Conservation (phyloP, 2,329 filamentous ascomycete genomes). For the Venturia carpophila region DNA sequence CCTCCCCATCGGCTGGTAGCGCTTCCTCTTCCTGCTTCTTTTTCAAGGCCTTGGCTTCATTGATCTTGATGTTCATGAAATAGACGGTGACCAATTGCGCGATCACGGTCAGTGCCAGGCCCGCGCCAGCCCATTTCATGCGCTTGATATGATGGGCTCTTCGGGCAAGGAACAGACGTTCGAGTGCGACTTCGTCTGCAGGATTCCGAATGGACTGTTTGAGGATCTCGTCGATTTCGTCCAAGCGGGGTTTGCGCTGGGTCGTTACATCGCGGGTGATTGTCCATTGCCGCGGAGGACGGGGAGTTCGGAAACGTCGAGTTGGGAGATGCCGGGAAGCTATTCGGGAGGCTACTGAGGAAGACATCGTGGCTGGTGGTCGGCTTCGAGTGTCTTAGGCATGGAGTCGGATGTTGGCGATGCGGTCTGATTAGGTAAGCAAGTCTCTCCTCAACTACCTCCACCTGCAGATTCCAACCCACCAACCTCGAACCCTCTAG, state of each 20-base stretch:
- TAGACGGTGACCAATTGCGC: slow-evolving; percentile 8
- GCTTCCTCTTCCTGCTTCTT: not conserved
- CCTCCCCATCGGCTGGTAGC: not conserved
- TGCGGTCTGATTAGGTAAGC: not conserved
- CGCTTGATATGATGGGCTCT: not conserved
- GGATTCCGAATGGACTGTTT: slow-evolving; percentile 13
- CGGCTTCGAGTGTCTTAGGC: too few relatives aligned
- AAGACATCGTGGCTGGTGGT: not conserved
- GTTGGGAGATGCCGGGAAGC: not conserved
- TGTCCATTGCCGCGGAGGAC: slow-evolving; percentile 1
- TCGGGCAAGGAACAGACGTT: not conserved
- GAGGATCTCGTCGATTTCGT: slow-evolving; percentile 5
- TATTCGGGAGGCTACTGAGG: not conserved
- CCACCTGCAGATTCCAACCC: not conserved
- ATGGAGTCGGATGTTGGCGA: not conserved
- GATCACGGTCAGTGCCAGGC: slow-evolving; percentile 5
- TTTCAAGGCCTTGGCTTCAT: slow-evolving; percentile 9
- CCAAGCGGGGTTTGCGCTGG: slow-evolving; percentile 1
- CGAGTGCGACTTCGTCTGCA: slow-evolving; percentile 8
- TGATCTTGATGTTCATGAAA: slow-evolving; percentile 13
- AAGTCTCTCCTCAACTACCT: not conserved
- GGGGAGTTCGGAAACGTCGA: not conserved
- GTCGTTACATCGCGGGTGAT: not conserved
- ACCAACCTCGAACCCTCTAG: too few relatives aligned
- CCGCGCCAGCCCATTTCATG: slow-evolving; percentile 14